Conservation (phyloP, 257 asterid species). For the Salvia rosmarinus region DNA sequence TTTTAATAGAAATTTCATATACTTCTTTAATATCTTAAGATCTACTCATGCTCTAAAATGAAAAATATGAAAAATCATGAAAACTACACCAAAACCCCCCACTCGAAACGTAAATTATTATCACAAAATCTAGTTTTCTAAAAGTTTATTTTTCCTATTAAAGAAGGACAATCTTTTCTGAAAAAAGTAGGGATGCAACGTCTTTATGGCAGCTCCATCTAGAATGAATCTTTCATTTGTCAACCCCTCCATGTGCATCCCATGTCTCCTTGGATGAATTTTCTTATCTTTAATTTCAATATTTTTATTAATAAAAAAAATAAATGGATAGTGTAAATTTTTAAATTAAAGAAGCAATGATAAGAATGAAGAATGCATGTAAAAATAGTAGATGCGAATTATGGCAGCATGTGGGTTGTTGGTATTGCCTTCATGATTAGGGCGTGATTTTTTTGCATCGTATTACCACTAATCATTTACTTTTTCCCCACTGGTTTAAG, state of each 20-base stretch:
- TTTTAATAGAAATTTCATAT: not conserved
- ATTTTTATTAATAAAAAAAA: not conserved
- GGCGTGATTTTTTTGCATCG: slow-evolving; percentile 16
- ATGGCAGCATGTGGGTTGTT: slow-evolving; percentile 36
- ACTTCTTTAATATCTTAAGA: not conserved
- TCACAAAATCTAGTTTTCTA: not conserved
- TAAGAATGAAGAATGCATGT: slow-evolving; percentile 18
- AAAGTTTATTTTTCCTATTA: not conserved
- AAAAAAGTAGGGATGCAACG: slow-evolving; percentile 25
- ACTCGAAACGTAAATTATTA: not conserved
- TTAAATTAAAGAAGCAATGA: slow-evolving; percentile 32
- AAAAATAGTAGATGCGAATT: slow-evolving; percentile 25
- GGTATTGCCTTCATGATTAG: slow-evolving; percentile 31
- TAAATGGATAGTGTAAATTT: not conserved
- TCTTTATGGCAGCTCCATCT: slow-evolving; percentile 35
- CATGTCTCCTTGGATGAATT: slow-evolving; percentile 16
- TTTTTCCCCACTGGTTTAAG: slow-evolving; percentile 22
- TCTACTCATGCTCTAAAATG: not conserved
- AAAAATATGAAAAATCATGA: not conserved
- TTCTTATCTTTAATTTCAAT: not conserved
- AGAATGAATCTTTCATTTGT: slow-evolving; percentile 32
- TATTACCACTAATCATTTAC: slow-evolving; percentile 29
- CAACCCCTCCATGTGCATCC: slow-evolving; percentile 50
- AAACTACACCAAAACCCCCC: not conserved
- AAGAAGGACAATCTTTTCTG: slow-evolving; percentile 15